phyloP scores from a whole-genome alignment of 2,329 filamentous ascomycete genomes.

The Trichoderma sp. region DNA sequence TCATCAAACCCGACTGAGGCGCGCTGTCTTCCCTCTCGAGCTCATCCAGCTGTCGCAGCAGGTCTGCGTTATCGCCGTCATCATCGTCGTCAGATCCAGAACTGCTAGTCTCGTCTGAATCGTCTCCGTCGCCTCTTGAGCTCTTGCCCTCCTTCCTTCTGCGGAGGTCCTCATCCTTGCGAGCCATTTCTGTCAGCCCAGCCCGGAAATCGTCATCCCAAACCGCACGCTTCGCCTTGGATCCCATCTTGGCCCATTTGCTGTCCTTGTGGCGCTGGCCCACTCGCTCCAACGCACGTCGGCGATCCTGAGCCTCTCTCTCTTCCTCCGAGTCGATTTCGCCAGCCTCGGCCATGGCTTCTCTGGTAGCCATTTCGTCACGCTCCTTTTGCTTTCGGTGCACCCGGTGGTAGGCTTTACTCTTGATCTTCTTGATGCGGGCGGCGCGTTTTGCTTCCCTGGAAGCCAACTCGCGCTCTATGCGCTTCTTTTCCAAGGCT shows the following conservation, averaged over 20 bases:
- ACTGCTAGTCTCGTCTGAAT: constrained; percentile 57
- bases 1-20: constrained; percentile 68
- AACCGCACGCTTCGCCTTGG: constrained; percentile 73
- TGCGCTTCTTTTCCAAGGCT: constrained; percentile 72
- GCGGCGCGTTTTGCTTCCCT: constrained; percentile 85
- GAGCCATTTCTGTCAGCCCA: constrained; percentile 77
- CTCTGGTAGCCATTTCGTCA: constrained; percentile 54
- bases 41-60: constrained; percentile 50
- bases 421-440: constrained; percentile 98
- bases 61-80: constrained; percentile 41
- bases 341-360: constrained; percentile 57
- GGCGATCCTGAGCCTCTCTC: constrained; percentile 66
- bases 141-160: constrained; percentile 74
- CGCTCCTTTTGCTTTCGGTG: constrained; percentile 73
- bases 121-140: constrained; percentile 47
- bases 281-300: constrained; percentile 81
- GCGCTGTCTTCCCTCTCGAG: constrained; percentile 51
- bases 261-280: constrained; percentile 82
- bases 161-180: constrained; percentile 78
- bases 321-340: constrained; percentile 67
- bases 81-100: constrained; percentile 63
- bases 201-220: constrained; percentile 88
- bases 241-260: constrained; percentile 87
- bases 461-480: constrained; percentile 81
- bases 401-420: constrained; percentile 88